These are phyloP conservation scores for Vaccinium corymbosum DNA, from an alignment of 148 eudicot species.

Conservation along the genomic window DNA sequence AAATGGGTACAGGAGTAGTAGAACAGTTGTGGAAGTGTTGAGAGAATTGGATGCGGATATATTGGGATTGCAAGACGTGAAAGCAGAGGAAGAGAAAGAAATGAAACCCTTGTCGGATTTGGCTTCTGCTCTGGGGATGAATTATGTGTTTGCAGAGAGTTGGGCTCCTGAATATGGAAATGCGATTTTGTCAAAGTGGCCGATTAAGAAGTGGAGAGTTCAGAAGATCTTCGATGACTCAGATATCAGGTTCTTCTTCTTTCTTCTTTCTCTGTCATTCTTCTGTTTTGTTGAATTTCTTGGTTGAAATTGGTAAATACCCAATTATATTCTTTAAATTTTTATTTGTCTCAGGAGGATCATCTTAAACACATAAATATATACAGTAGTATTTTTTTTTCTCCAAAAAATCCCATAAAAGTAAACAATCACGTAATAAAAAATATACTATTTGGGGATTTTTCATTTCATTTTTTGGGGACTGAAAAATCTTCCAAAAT, in stretches of 20 bases:
- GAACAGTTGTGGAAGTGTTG: constrained; percentile 65
- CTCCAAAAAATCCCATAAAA: too few species aligned
- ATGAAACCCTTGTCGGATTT: constrained; percentile 86
- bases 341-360: background rate
- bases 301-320: background rate
- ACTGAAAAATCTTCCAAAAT: background rate
- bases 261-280: too few species aligned
- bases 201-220: constrained; percentile 64
- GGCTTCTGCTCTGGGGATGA: constrained; percentile 80
- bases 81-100: constrained; percentile 79
- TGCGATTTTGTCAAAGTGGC: constrained; percentile 89
- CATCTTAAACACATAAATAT: background rate
- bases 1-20: constrained; percentile 20
- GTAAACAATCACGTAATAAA: too few species aligned
- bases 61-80: constrained; percentile 84
- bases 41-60: constrained; percentile 81
- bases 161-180: constrained; percentile 99
- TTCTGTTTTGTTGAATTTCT: too few species aligned
- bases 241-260: constrained; percentile 71
- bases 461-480: background rate
- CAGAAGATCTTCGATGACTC: constrained; percentile 79
- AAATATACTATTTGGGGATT: background rate
- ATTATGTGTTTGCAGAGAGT: constrained; percentile 88
- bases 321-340: background rate
- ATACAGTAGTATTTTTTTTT: too few species aligned